Evolutionary conservation across 257 asterid species (phyloP).

Genomic region (Pogostemon cablin): DNA sequence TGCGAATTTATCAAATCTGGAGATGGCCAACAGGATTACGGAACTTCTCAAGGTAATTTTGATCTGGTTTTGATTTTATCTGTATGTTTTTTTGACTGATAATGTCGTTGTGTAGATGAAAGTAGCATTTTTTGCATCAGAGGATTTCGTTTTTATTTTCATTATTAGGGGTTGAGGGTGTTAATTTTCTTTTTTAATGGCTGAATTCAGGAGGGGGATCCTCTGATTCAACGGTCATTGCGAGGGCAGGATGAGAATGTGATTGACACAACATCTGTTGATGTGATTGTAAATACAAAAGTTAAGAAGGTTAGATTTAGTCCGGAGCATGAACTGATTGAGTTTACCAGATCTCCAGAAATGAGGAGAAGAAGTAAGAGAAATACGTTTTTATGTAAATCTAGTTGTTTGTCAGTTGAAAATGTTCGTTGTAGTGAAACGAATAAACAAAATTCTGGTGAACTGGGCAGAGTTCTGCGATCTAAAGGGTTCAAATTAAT

Average conservation of each 20-base stretch:
- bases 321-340: constrained; percentile 56
- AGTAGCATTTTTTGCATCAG: not conserved
- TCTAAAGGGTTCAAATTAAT: constrained; percentile 30
- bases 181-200: not conserved
- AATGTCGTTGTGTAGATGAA: not conserved
- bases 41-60: constrained; percentile 47
- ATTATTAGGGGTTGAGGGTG: not conserved
- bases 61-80: not conserved
- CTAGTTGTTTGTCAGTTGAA: constrained; percentile 30
- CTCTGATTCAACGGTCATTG: constrained; percentile 35
- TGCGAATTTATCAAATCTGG: constrained; percentile 63
- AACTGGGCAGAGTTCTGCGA: constrained; percentile 31
- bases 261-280: constrained; percentile 34
- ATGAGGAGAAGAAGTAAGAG: constrained; percentile 37
- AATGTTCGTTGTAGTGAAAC: constrained; percentile 27
- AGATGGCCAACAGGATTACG: constrained; percentile 58
- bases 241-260: constrained; percentile 37
- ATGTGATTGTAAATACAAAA: constrained; percentile 29
- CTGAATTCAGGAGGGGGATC: constrained; percentile 43
- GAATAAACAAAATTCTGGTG: constrained; percentile 23
- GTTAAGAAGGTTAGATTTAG: constrained; percentile 63
- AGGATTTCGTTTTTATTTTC: not conserved
- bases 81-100: not conserved
- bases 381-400: constrained; percentile 24
- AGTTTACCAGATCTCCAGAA: constrained; percentile 43